phyloP scores from a whole-genome alignment of 495 filamentous ascomycete genomes.

The Aspergillus sclerotiicarbonarius region DNA sequence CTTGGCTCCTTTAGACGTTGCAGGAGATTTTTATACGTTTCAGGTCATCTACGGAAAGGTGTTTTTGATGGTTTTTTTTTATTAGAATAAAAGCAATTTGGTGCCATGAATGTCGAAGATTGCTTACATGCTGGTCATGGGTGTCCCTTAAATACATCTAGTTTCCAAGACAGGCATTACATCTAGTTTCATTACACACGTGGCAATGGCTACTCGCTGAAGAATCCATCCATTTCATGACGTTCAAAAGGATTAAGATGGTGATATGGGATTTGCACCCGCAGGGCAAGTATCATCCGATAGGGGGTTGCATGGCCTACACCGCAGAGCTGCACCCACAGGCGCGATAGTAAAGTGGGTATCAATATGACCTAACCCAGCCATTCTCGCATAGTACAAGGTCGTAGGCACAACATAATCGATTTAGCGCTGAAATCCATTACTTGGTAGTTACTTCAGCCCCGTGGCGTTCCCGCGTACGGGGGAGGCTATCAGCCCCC shows the following conservation, averaged over 20 bases:
- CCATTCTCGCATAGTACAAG: background rate
- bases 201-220: background rate
- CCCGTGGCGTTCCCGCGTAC: background rate
- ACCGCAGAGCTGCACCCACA: background rate
- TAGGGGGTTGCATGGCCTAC: background rate
- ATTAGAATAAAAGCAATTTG: constrained; percentile 20
- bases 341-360: background rate
- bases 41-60: constrained; percentile 23
- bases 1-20: constrained; percentile 6
- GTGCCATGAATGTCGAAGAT: background rate
- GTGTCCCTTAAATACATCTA: background rate
- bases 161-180: background rate
- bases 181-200: background rate
- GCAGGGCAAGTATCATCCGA: background rate
- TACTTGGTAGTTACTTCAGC: too few relatives aligned
- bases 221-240: background rate
- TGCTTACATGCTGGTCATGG: background rate
- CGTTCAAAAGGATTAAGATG: background rate
- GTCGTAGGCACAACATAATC: background rate
- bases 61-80: constrained; percentile 29
- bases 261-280: background rate
- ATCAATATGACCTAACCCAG: background rate
- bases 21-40: constrained; percentile 15
- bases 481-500: background rate
- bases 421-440: background rate